Evolutionary conservation across 2,329 filamentous ascomycete species (phyloP), one percentile per base, ranked within the genome.

Genomic region (Fusarium zealandicum): DNA sequence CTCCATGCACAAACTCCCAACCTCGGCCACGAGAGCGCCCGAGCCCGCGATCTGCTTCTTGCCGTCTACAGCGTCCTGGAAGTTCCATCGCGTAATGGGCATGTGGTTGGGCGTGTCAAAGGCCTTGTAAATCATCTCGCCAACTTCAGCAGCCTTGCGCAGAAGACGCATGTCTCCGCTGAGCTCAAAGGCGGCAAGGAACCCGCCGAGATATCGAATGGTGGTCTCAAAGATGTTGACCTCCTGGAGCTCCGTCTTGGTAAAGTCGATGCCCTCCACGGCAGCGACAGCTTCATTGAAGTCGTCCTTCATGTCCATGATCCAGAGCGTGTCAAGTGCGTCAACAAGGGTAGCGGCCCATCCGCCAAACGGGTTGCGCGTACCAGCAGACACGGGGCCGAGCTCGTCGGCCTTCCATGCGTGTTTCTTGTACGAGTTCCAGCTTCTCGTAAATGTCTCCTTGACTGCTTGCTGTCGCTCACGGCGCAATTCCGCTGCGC

Each of bases 151-250:
- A 1, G 87, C 85, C 69, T 90, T 89, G 33, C 73, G 73, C 32
- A 90, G 74, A 46, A 90, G 70, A n/a, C 76, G 75, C 52, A 80
- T 74, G 48, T 78, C 78, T 28, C 76, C 77, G 63, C 85, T 89
- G 17, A 90, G 70, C 66, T 90, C 88, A 67, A 89, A 89, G 1
- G 88, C 87, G n/a, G 84, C 82, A 49, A 90, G 66, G 48, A 90
- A 79, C 1, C 88, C 87, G 12, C 88, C 88, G 0, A 90, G 78
- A 66, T 90, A 90, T 35, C 88, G 82, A 52, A 90, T 90, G 10
- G 82, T 89, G 1, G 86, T 89, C 72, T 90, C 88, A 56, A 90
- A 90, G 0, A 89, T 75, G 57, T 88, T 89, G 59, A 90, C 82
- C 27, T 80, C 60, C 13, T 54, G 40, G 14, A 65, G 62, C 0